These are phyloP conservation scores for Nakaseomyces sp. DNA, from an alignment of 1,139 yeast genomes.

Conservation along the genomic window DNA sequence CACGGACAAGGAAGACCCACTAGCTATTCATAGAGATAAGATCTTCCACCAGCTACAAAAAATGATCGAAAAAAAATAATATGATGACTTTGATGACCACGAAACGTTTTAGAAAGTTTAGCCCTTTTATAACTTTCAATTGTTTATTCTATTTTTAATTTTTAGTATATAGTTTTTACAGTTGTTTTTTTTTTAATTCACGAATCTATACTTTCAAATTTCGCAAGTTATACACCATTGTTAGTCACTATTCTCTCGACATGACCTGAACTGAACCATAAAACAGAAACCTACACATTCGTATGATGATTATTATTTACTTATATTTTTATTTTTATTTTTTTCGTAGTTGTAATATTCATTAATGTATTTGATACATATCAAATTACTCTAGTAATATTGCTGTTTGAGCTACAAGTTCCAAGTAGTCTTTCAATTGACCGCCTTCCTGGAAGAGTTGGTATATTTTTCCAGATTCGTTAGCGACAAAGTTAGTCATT, in stretches of 20 bases:
- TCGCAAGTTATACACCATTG: too few species aligned
- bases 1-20: constrained; percentile 47
- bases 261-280: too few species aligned
- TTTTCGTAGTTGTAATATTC: constrained; percentile 1
- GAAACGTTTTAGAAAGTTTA: not conserved
- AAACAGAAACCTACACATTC: too few species aligned
- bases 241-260: too few species aligned
- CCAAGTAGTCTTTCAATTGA: constrained; percentile 54
- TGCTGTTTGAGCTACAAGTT: constrained; percentile 48
- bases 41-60: constrained; percentile 49
- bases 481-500: constrained; percentile 47
- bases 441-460: constrained; percentile 52
- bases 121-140: not conserved
- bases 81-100: constrained; percentile 25
- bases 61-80: constrained; percentile 41
- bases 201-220: too few species aligned
- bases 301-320: too few species aligned
- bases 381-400: constrained; percentile 36
- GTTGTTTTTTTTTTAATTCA: too few species aligned
- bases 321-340: too few species aligned
- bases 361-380: not conserved
- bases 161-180: too few species aligned
- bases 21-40: constrained; percentile 55
- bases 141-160: too few species aligned
- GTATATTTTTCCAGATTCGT: constrained; percentile 41